These are phyloP conservation scores for Penicillium soppii DNA, from an alignment of 495 filamentous ascomycete genomes.

Conservation along the genomic window DNA sequence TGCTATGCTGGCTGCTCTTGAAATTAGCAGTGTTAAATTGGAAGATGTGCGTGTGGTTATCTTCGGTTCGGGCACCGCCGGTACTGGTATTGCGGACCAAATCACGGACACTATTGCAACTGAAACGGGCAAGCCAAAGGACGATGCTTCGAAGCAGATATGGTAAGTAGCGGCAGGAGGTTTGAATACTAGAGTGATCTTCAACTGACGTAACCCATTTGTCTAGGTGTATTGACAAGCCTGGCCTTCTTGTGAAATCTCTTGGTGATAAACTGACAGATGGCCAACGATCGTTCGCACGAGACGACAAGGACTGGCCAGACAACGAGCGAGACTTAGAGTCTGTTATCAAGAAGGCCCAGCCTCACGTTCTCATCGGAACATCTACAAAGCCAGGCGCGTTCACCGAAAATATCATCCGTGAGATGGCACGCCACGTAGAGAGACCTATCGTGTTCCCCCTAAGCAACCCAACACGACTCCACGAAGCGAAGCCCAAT, in stretches of 20 bases:
- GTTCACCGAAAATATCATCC: constrained; percentile 73
- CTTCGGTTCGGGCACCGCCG: constrained; percentile 84
- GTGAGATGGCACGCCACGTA: constrained; percentile 77
- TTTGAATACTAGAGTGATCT: too few relatives aligned
- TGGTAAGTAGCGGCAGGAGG: constrained; percentile 58
- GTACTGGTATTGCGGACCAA: constrained; percentile 83
- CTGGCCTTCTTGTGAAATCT: constrained; percentile 70
- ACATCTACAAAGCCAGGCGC: constrained; percentile 79
- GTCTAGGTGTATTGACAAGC: constrained; percentile 79
- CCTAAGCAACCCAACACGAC: constrained; percentile 79
- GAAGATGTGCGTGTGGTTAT: constrained; percentile 67
- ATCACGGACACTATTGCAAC: constrained; percentile 74
- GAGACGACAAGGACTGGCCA: constrained; percentile 63
- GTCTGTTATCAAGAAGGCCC: constrained; percentile 66
- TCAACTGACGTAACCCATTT: background rate
- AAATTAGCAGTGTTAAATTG: constrained; percentile 66
- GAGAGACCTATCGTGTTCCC: constrained; percentile 80
- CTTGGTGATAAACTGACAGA: constrained; percentile 56
- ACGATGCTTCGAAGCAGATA: constrained; percentile 77
- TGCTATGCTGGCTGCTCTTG: constrained; percentile 70
- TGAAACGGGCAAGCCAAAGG: constrained; percentile 63
- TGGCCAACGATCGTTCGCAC: constrained; percentile 67
- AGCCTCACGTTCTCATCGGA: constrained; percentile 80
- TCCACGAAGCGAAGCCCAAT: constrained; percentile 80
- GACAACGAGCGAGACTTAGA: constrained; percentile 57